A percentile compares a stretch with the other conserved stretches of the same genome.
These are phyloP conservation scores for Pichia sp. DNA, from an alignment of 1,139 yeast species.

Conservation along the genomic window DNA sequence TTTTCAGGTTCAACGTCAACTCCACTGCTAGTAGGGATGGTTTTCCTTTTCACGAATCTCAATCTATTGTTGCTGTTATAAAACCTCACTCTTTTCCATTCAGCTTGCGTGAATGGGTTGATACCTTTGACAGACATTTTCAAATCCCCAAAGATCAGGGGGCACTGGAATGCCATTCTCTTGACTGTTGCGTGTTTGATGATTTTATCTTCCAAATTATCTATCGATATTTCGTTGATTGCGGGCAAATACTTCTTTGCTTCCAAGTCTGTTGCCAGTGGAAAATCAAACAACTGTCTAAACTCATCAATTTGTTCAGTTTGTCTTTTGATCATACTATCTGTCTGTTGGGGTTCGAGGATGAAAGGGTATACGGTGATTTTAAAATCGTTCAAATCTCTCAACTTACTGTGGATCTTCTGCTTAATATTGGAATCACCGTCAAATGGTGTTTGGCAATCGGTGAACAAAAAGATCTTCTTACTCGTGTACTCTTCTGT, in stretches of 20 bases:
- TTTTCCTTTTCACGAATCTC: constrained; percentile 51
- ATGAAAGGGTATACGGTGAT: constrained; percentile 67
- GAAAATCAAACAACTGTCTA: constrained; percentile 40
- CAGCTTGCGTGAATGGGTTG: constrained; percentile 51
- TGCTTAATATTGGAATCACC: constrained; percentile 34
- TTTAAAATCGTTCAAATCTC: constrained; percentile 53
- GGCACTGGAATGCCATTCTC: constrained; percentile 62
- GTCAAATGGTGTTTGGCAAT: constrained; percentile 53
- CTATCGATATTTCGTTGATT: constrained; percentile 43
- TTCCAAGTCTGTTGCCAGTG: constrained; percentile 15
- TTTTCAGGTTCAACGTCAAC: constrained; percentile 39
- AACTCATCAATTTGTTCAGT: constrained; percentile 49
- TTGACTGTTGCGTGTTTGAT: constrained; percentile 58
- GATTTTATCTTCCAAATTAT: constrained; percentile 49
- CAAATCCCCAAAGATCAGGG: constrained; percentile 51
- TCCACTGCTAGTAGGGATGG: constrained; percentile 45
- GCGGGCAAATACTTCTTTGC: constrained; percentile 20
- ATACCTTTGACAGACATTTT: constrained; percentile 73
- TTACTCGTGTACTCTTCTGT: constrained; percentile 38
- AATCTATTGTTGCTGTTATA: constrained; percentile 53
- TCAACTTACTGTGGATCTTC: constrained; percentile 55
- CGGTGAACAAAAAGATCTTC: constrained; percentile 56
- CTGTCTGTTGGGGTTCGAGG: constrained; percentile 32
- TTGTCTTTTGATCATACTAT: constrained; percentile 30
- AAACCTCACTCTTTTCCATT: constrained; percentile 37